These are phyloP conservation scores for Phellopilus nigrolimitatus DNA, from an alignment of 1,284 basidiomycete species.

Conservation along the genomic window DNA sequence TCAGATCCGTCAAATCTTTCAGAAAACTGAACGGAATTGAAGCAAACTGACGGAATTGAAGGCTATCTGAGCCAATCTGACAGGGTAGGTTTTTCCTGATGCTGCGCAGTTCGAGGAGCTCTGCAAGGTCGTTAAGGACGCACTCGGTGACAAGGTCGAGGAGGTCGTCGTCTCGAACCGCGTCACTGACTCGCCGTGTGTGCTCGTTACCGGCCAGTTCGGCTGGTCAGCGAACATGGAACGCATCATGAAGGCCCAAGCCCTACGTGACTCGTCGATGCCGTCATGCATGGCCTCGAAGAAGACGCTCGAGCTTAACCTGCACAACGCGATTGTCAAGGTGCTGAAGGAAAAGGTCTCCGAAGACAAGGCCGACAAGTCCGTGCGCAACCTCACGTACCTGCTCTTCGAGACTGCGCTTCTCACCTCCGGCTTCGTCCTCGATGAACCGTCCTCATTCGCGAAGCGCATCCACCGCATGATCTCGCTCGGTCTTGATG, in stretches of 20 bases:
- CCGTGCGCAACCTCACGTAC: conserved; percentile 93
- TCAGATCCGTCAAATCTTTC: no score
- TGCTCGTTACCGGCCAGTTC: conserved; percentile 97
- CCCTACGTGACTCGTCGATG: conserved; percentile 97
- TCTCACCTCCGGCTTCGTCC: conserved; percentile 90
- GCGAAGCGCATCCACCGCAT: conserved; percentile 96
- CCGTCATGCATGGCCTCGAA: conserved; percentile 99
- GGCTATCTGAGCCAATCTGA: no score
- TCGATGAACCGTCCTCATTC: conserved; percentile 94
- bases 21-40: no score
- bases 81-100: no score
- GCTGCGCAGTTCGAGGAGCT: conserved; percentile 83
- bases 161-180: conserved; percentile 99
- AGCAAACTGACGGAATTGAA: no score
- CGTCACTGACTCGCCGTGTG: conserved; percentile 93
- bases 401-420: conserved; percentile 96
- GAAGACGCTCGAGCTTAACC: conserved; percentile 99
- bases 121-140: conserved; percentile 96
- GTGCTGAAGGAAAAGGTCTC: conserved; percentile 94
- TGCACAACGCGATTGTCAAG: conserved; percentile 90
- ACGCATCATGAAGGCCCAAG: conserved; percentile 99
- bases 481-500: conserved; percentile 86
- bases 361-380: conserved; percentile 98
- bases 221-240: conserved; percentile 99
- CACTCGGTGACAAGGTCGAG: conserved; percentile 98